Percentiles rank a stretch among this genome's conserved stretches.
Conservation (phyloP, 306 rosid genomes). For the Oxytropis ochrocephala region DNA sequence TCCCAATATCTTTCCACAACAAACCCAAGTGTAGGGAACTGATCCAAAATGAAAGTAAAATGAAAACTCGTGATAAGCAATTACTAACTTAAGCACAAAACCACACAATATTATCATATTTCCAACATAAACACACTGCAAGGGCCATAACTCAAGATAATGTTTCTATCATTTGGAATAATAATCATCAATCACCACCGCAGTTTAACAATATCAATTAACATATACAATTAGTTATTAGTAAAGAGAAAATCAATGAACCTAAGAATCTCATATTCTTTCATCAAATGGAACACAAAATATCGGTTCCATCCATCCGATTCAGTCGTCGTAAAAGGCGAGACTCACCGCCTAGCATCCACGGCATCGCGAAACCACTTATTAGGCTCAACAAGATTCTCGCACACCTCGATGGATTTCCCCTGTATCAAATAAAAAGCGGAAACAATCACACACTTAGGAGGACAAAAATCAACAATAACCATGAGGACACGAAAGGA, state of each 20-base stretch:
- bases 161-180: constrained; percentile 60
- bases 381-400: constrained; percentile 79
- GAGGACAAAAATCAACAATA: no score
- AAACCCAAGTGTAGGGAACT: no score
- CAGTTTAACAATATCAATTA: constrained; percentile 3
- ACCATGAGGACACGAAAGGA: no score
- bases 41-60: no score
- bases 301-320: not conserved
- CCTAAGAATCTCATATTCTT: not conserved
- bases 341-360: constrained; percentile 92
- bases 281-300: not conserved
- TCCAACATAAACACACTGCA: constrained; percentile 53
- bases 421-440: constrained; percentile 46
- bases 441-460: not conserved
- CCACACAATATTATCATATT: not conserved
- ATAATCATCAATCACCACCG: not conserved
- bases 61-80: constrained; percentile 4
- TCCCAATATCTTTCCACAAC: no score
- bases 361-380: constrained; percentile 80
- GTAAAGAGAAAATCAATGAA: not conserved
- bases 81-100: not conserved
- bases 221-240: not conserved
- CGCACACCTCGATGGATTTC: constrained; percentile 66
- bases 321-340: constrained; percentile 11
- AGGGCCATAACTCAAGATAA: constrained; percentile 91